Evolutionary conservation across 768 basidiomycete genomes (phyloP), one percentile per base, ranked within the genome.

Genomic region (Naematelia encephala): DNA sequence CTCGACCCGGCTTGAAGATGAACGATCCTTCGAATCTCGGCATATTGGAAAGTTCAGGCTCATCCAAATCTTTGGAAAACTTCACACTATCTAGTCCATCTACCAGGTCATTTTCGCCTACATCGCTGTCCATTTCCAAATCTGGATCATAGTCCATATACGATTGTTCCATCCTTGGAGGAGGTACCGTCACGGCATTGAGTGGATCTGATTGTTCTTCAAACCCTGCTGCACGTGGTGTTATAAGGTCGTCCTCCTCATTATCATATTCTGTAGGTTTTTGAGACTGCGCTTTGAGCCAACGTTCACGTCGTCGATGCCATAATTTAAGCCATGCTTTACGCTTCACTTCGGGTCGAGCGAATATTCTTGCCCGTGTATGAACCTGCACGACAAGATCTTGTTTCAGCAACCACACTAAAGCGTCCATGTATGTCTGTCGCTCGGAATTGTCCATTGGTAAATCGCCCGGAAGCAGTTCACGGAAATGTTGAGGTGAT

Each of bases 351-450:
- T 85, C 83, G 3, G 82, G 80, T 0, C 89, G 86, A 0, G 89
- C 91, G 30, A 91, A 83, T 43, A 98, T 81, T 27, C 92, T 86
- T 54, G 94, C 85, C 34, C 88, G 86, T 13, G 92, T 84, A 70
- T 93, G 92, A 25, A 91, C 81, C 16, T 89, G 88, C 53, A 89
- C 82, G 16, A 97, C 80, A 63, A 98, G 81, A 70, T 91, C 91
- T 42, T 86, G 85, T 71, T 88, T 88, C 34, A 97, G 81, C 81
- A 98, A 84, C 94, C 93, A 97, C 34, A 88, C 78, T 11, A 98
- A 84, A 27, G 93, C 88, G 25, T 90, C 85, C 63, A 87, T 83
- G 75, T 89, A 94, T 51, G 85, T 74, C 3, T 83, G 81, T 26
- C 91, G 83, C 11, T 82, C 79, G 39, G 87, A 86, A 68, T 12